Evolutionary conservation across 352 stramenopile genomes (phyloP).

Genomic region (Thraustochytrium striatum): DNA sequence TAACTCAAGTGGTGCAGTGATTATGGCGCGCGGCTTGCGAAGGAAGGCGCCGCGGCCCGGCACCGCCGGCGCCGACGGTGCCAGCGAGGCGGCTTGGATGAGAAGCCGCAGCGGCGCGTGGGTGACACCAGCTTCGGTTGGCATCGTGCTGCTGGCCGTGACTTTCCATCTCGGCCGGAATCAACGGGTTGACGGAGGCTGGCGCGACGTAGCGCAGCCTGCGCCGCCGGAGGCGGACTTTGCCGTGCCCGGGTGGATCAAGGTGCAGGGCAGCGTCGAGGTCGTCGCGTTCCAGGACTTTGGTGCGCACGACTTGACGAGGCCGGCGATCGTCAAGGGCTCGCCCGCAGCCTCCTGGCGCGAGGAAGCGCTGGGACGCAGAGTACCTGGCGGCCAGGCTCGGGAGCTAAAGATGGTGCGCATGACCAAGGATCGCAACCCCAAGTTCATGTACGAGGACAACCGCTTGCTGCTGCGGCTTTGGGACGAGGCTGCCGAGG

Average conservation of each 20-base stretch:
- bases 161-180: too few relatives aligned
- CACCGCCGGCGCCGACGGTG: too few relatives aligned
- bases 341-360: background rate
- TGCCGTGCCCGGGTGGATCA: conserved; percentile 17
- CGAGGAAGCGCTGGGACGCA: background rate
- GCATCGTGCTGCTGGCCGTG: too few relatives aligned
- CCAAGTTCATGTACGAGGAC: conserved; percentile 44
- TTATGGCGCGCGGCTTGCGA: too few relatives aligned
- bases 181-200: too few relatives aligned
- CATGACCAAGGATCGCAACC: background rate
- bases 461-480: background rate
- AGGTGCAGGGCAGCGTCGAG: conserved; percentile 5
- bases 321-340: background rate
- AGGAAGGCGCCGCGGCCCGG: too few relatives aligned
- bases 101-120: too few relatives aligned
- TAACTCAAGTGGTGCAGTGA: too few relatives aligned
- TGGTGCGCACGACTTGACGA: background rate
- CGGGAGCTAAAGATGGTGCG: background rate
- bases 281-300: too few relatives aligned
- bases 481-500: conserved; percentile 1
- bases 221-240: background rate
- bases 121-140: too few relatives aligned
- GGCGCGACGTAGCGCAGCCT: too few relatives aligned
- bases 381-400: background rate
- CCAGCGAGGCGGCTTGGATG: too few relatives aligned